Percentiles rank a stretch among this genome's conserved stretches.
These are phyloP conservation scores for Cryptococcus sp. DNA, from an alignment of 1,284 basidiomycete genomes.

Conservation along the genomic window DNA sequence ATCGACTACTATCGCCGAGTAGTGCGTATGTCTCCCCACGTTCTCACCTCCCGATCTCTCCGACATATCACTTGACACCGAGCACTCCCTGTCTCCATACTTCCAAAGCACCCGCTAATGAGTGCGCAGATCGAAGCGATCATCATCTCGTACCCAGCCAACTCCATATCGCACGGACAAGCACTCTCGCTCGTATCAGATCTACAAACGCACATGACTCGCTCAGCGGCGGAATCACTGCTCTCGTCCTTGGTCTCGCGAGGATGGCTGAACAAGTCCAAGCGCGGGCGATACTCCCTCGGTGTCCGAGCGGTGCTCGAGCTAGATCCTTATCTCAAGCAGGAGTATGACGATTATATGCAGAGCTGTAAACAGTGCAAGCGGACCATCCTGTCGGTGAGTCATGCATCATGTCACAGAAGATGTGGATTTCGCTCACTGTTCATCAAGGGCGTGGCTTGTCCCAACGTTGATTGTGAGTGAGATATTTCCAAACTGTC, in stretches of 20 bases:
- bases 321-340: slow-evolving; percentile 42
- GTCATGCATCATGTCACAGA: no score
- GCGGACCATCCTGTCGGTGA: slow-evolving; percentile 40
- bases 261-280: slow-evolving; percentile 45
- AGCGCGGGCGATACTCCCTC: slow-evolving; percentile 44
- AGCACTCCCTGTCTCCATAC: background rate
- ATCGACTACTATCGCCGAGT: slow-evolving; percentile 44
- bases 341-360: slow-evolving; percentile 38
- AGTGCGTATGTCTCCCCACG: slow-evolving; percentile 20
- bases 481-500: background rate
- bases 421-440: no score
- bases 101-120: background rate
- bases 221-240: slow-evolving; percentile 33
- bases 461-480: slow-evolving; percentile 33
- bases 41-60: background rate
- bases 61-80: background rate
- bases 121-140: slow-evolving; percentile 35
- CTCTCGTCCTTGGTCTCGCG: slow-evolving; percentile 40
- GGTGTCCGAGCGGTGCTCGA: slow-evolving; percentile 44
- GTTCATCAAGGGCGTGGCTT: slow-evolving; percentile 33
- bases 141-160: slow-evolving; percentile 45
- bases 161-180: slow-evolving; percentile 41
- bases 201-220: slow-evolving; percentile 27
- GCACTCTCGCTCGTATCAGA: slow-evolving; percentile 27
- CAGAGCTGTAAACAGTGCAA: slow-evolving; percentile 39